Evolutionary conservation across 2,329 filamentous ascomycete species (phyloP), one percentile per base, ranked within the genome.

Genomic region (Colletotrichum neosansevieriae): DNA sequence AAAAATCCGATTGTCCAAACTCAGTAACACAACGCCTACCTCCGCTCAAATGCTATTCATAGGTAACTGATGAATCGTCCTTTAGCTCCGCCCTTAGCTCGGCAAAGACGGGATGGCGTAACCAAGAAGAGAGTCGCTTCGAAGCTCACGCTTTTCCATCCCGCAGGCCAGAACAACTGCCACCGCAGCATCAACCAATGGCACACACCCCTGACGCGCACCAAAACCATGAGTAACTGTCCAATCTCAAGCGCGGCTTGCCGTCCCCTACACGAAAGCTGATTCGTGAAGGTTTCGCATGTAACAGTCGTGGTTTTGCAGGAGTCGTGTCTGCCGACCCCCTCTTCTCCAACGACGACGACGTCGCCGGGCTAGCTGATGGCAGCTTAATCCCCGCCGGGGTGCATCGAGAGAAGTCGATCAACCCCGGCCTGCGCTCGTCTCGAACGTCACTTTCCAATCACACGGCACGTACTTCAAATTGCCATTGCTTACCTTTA

Each of bases 261-360:
- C 40, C 29, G 29, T 50, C 47, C 47, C 12, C 19, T 11, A 32
- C 17, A 21, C 13, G 21, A 54, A 69, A 65, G 36, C 24, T 66
- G 44, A 56, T 44, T 29, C 17, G 13, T 50, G 17, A 42, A 69
- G 54, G 17, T 62, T 69, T 69, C 44, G 32, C 40, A 21, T 69
- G 66, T 56, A 60, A 69, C 66, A 38, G 24, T 57, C 40, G 49
- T 21, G 54, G 66, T 69, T 69, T 69, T 65, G 54, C 34, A 51
- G 66, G 4, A 56, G 47, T 45, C 29, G 49, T 56, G 40, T 66
- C 56, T 57, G 49, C 65, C 53, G 60, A 50, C 56, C 36, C 53
- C 61, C 11, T 51, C 51, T 17, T 36, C 17, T 56, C 49, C 49
- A 24, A 17, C 50, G 5, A 13, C 19, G 42, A 38, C 42, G 47